Evolutionary conservation across 768 basidiomycete genomes (phyloP).

Genomic region (Termitomyces sp.): DNA sequence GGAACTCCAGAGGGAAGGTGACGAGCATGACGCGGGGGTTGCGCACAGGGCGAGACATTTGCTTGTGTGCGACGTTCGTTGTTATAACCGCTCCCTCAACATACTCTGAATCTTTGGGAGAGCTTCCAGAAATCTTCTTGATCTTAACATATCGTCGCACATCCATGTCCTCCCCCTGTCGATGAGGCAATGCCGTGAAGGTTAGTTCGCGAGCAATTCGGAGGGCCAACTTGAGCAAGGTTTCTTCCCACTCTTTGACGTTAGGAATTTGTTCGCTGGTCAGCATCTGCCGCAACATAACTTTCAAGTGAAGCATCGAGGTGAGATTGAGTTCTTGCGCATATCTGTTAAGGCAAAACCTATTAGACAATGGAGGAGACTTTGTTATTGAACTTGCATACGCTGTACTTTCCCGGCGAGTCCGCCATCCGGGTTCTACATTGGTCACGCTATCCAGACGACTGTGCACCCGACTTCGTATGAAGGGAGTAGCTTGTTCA

Average conservation of each 20-base stretch:
- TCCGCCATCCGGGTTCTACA: constrained; percentile 79
- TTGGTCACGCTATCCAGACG: constrained; percentile 57
- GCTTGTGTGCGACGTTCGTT: constrained; percentile 96
- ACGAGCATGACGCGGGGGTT: constrained; percentile 96
- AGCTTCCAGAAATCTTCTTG: constrained; percentile 95
- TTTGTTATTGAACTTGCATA: constrained; percentile 39
- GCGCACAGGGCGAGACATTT: constrained; percentile 78
- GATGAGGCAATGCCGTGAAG: constrained; percentile 65
- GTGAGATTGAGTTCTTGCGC: constrained; percentile 81
- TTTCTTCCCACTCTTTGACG: constrained; percentile 84
- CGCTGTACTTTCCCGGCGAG: constrained; percentile 87
- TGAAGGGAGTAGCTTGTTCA: constrained; percentile 73
- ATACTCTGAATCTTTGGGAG: constrained; percentile 93
- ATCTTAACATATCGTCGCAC: constrained; percentile 95
- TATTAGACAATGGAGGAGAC: not conserved
- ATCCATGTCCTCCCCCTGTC: constrained; percentile 92
- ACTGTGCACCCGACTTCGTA: constrained; percentile 83
- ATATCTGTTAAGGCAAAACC: constrained; percentile 53
- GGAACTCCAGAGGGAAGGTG: constrained; percentile 93
- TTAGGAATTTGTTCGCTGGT: constrained; percentile 81
- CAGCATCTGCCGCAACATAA: constrained; percentile 91
- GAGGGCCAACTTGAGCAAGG: constrained; percentile 76
- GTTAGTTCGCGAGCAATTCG: constrained; percentile 84
- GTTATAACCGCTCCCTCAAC: constrained; percentile 96
- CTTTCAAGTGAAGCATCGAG: constrained; percentile 86